These are phyloP conservation scores for Mycosarcoma mackinlayi DNA, from an alignment of 1,284 basidiomycete genomes.

Conservation along the genomic window DNA sequence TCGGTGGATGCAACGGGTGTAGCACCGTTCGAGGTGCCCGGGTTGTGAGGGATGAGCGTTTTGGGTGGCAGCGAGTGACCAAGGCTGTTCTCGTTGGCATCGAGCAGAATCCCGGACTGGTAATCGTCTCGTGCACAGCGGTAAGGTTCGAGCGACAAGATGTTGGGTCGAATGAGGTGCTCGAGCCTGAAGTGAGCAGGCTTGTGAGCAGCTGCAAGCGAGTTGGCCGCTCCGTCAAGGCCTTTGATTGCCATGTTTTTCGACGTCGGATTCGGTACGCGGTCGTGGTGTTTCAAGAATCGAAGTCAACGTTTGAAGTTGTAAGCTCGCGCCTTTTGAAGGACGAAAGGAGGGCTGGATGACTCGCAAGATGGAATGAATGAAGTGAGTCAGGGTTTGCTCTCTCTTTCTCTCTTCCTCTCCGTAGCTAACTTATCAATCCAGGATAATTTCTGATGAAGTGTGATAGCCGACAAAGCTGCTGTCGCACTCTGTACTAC, in stretches of 20 bases:
- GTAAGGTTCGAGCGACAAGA: slow-evolving; percentile 90
- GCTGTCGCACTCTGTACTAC: slow-evolving; percentile 2
- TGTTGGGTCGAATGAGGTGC: slow-evolving; percentile 85
- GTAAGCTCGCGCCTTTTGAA: neutral
- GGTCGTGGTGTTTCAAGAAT: no score
- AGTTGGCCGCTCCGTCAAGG: slow-evolving; percentile 30
- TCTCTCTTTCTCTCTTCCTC: neutral
- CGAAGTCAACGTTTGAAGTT: no score
- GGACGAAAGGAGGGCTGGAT: neutral
- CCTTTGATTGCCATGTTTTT: slow-evolving; percentile 49
- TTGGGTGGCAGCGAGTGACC: slow-evolving; percentile 80
- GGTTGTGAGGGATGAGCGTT: slow-evolving; percentile 48
- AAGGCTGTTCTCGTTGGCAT: slow-evolving; percentile 96
- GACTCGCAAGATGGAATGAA: slow-evolving; percentile 11
- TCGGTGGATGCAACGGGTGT: slow-evolving; percentile 23
- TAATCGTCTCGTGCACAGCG: slow-evolving; percentile 97
- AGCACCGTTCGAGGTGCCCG: slow-evolving; percentile 20
- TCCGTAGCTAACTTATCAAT: neutral
- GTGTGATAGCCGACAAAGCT: slow-evolving; percentile 1
- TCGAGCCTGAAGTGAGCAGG: slow-evolving; percentile 67
- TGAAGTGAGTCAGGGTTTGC: neutral
- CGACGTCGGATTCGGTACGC: neutral
- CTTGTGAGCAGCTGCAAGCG: slow-evolving; percentile 55
- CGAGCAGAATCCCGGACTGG: slow-evolving; percentile 89
- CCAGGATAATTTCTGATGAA: neutral